These are phyloP conservation scores for Clitoria ternatea DNA, from an alignment of 306 rosid genomes.

Conservation along the genomic window DNA sequence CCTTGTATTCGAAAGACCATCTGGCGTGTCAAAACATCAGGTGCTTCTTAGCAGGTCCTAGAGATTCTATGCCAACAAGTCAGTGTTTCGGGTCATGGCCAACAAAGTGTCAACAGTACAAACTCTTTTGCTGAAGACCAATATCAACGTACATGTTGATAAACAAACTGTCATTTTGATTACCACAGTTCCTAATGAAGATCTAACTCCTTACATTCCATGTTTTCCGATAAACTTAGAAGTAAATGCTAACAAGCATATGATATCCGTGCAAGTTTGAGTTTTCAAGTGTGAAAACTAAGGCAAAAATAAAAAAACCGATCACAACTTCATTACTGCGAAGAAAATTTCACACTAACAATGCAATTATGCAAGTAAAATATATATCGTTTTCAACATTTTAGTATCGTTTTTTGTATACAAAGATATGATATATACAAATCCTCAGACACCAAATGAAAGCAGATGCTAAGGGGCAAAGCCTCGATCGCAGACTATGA, in stretches of 20 bases:
- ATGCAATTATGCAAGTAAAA: background rate
- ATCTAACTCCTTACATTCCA: background rate
- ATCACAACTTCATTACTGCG: background rate
- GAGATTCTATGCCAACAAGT: background rate
- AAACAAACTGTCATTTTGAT: background rate
- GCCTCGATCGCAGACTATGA: background rate
- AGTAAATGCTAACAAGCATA: background rate
- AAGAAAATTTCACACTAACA: conserved; percentile 7
- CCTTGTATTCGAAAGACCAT: background rate
- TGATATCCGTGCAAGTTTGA: background rate
- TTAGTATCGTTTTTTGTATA: conserved; percentile 2
- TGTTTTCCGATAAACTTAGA: background rate
- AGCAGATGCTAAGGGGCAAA: background rate
- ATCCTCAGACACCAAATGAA: background rate
- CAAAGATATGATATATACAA: conserved; percentile 24
- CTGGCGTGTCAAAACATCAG: background rate
- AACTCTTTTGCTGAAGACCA: background rate
- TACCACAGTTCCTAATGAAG: background rate
- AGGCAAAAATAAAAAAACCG: background rate
- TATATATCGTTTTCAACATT: background rate
- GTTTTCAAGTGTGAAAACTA: background rate
- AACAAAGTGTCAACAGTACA: background rate
- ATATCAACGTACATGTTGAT: background rate
- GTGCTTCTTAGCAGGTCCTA: background rate
- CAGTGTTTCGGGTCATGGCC: background rate